Evolutionary conservation across 306 rosid genomes (phyloP).

Genomic region (Corylus heterophylla): DNA sequence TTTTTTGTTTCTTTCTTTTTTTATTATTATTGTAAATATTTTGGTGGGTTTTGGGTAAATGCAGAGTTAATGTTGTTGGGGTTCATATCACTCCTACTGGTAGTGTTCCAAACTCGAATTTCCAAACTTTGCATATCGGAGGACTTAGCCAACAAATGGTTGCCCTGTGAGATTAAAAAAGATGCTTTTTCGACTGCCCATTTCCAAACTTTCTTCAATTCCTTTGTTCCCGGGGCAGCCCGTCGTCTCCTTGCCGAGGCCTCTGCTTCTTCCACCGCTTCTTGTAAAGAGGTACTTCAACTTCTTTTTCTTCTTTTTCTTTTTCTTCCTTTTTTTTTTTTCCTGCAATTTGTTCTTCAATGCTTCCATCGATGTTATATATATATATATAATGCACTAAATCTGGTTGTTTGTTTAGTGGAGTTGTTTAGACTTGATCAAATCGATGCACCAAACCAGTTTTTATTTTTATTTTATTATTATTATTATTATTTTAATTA

Average conservation of each 20-base stretch:
- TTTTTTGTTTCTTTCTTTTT: background rate
- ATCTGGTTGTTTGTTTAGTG: too few species aligned
- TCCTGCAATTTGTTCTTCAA: too few species aligned
- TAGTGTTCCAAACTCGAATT: constrained; percentile 31
- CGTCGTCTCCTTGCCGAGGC: constrained; percentile 36
- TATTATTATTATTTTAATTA: too few species aligned
- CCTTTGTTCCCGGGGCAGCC: constrained; percentile 7
- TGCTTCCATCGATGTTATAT: too few species aligned
- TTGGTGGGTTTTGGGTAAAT: background rate
- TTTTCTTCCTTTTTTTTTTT: too few species aligned
- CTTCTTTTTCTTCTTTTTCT: too few species aligned
- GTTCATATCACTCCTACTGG: constrained; percentile 37
- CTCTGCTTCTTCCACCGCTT: background rate
- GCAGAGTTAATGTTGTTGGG: constrained; percentile 46
- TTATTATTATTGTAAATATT: too few species aligned
- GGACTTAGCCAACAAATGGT: constrained; percentile 27
- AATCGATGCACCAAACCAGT: too few species aligned
- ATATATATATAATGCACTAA: too few species aligned
- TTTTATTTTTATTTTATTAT: too few species aligned
- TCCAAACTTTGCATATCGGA: constrained; percentile 29
- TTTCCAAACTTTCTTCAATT: constrained; percentile 20
- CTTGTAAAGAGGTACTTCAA: constrained; percentile 8
- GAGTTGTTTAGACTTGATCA: too few species aligned
- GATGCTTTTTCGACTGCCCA: constrained; percentile 14
- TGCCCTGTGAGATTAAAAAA: constrained; percentile 25